Percentiles rank a stretch among this genome's conserved stretches.
These are phyloP conservation scores for Chlorencoelia australis DNA, from an alignment of 2,329 filamentous ascomycete genomes.

Conservation along the genomic window DNA sequence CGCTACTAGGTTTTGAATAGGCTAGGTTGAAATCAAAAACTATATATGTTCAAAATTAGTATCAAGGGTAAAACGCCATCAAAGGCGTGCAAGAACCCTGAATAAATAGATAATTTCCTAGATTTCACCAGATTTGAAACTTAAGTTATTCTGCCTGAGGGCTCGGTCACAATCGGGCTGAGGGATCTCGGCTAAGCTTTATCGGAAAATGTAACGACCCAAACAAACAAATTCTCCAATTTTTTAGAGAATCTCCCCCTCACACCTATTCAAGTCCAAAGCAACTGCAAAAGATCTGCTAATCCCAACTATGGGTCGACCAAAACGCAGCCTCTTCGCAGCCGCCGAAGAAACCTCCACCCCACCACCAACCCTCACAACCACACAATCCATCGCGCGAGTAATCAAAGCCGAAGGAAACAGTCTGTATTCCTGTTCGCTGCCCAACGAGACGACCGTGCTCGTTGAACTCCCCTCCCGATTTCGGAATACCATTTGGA, in stretches of 20 bases:
- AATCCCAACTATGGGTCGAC: slow-evolving; percentile 56
- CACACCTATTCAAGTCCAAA: not conserved
- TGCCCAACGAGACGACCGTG: slow-evolving; percentile 55
- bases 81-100: too few species aligned
- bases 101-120: too few species aligned
- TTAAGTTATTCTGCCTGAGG: too few species aligned
- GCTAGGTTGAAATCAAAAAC: too few species aligned
- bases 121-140: too few species aligned
- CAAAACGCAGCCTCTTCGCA: slow-evolving; percentile 68
- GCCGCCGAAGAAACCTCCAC: slow-evolving; percentile 62
- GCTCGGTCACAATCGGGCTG: too few species aligned
- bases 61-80: too few species aligned
- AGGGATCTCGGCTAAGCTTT: slow-evolving; percentile 1
- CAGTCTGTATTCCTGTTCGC: slow-evolving; percentile 72
- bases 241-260: not conserved
- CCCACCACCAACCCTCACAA: slow-evolving; percentile 47
- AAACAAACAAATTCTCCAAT: not conserved
- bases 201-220: not conserved
- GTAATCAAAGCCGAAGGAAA: slow-evolving; percentile 80
- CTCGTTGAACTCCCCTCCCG: slow-evolving; percentile 73
- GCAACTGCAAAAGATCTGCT: not conserved
- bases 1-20: too few species aligned
- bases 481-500: slow-evolving; percentile 90
- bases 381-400: slow-evolving; percentile 60
- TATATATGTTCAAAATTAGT: too few species aligned